Percentiles rank a stretch among this genome's conserved stretches.
phyloP scores from a whole-genome alignment of 1,139 yeast species.

The Nakaseomyces sp. region DNA sequence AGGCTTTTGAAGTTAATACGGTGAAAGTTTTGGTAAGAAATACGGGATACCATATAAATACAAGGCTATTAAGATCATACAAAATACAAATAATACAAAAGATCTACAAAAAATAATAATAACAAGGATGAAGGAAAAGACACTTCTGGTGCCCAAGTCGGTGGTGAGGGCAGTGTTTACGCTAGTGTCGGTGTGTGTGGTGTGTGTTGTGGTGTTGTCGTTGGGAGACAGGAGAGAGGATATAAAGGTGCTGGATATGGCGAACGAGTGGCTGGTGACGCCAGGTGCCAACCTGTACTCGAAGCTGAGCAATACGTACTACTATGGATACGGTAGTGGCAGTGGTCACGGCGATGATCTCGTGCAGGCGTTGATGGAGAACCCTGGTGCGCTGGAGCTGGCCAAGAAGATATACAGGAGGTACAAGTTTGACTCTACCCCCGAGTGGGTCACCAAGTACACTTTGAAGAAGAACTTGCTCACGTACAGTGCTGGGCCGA shows the following conservation, averaged over 20 bases:
- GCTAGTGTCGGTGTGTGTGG: not conserved
- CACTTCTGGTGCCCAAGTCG: not conserved
- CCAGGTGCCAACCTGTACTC: not conserved
- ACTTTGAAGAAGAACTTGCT: conserved; percentile 15
- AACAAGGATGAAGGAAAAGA: not conserved
- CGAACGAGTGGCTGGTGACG: not conserved
- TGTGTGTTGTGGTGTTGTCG: too few species aligned
- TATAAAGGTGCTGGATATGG: not conserved
- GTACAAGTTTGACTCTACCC: conserved; percentile 14
- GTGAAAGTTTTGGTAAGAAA: too few species aligned
- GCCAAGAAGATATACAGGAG: conserved; percentile 13
- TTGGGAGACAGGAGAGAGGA: not conserved
- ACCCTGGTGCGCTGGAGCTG: conserved; percentile 5
- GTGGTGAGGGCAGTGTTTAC: not conserved
- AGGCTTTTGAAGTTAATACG: too few species aligned
- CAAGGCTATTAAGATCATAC: too few species aligned
- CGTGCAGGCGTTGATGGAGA: not conserved
- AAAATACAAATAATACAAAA: too few species aligned
- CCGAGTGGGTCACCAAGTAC: conserved; percentile 18
- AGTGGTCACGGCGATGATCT: not conserved
- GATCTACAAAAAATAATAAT: too few species aligned
- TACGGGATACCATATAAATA: too few species aligned
- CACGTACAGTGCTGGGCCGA: conserved; percentile 14
- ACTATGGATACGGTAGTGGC: too few species aligned
- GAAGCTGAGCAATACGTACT: not conserved